Evolutionary conservation across 768 basidiomycete species (phyloP).

Genomic region (Hygrophorus pudorinus): DNA sequence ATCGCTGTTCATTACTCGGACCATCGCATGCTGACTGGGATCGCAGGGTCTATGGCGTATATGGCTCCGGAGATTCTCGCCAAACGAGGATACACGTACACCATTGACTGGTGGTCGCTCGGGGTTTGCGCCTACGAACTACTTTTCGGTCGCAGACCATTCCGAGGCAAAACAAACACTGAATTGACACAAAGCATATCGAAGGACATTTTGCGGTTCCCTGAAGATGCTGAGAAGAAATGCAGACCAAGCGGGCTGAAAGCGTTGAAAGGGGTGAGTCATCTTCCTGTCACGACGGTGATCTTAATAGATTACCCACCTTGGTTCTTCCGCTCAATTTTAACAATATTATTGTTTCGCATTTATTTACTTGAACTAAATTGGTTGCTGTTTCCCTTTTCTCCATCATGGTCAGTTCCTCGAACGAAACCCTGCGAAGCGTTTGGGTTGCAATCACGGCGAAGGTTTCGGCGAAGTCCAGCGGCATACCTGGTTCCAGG

Average conservation of each 20-base stretch:
- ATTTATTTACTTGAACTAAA: background rate
- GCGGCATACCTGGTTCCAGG: constrained; percentile 75
- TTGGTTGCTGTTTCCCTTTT: constrained; percentile 2
- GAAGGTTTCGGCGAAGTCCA: constrained; percentile 76
- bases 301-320: too few species aligned
- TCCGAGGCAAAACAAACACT: constrained; percentile 87
- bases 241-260: constrained; percentile 72
- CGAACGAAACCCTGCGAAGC: constrained; percentile 72
- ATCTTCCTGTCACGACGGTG: too few species aligned
- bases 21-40: constrained; percentile 66
- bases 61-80: constrained; percentile 88
- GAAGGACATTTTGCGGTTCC: constrained; percentile 80
- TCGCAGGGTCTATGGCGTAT: constrained; percentile 98
- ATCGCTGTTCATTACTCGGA: constrained; percentile 97
- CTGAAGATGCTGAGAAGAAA: constrained; percentile 77
- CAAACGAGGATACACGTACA: constrained; percentile 90
- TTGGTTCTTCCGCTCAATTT: background rate
- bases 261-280: constrained; percentile 68
- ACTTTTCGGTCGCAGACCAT: constrained; percentile 84
- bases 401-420: constrained; percentile 47
- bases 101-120: constrained; percentile 96
- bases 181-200: constrained; percentile 90
- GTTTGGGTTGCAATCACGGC: constrained; percentile 75
- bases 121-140: constrained; percentile 91
- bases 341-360: background rate